Base-by-base conservation (phyloP, 2,329 filamentous ascomycete species). In the Aureobasidium musti region DNA sequence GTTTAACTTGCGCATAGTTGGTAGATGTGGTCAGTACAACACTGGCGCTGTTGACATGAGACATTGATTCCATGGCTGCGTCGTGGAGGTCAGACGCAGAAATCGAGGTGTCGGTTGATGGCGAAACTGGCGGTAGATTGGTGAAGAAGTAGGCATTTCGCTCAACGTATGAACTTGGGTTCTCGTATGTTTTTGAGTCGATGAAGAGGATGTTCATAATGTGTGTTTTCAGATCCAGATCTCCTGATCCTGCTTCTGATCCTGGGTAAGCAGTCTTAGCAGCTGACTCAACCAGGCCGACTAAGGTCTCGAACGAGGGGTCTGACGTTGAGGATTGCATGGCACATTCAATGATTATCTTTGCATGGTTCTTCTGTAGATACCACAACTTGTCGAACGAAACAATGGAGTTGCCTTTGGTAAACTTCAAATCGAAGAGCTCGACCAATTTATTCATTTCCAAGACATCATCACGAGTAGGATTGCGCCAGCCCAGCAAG, bases 381-480 rank as follows among this genome's bases (percentile, higher is more conserved):
- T 88, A 91, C 72, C 86, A 84, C 19, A 98, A 83, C 75, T 98
- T 99, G 57, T 88, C 86, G 60, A 89, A 85, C 23, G 90, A 87
- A 21, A 97, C 91, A 17, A 90, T 89, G 7, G 93, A 91, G 75
- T 97, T 93, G 11, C 94, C 94, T 72, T 90, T 91, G 3, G 92
- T 98, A 78, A 97, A 96, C 74, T 92, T 92, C 70, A 96, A 83
- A 53, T 88, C 87, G 75, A 97, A 94, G 85, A 87, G 87, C 21
- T 88, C 76, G 52, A 91, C 83, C 63, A 99, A 84, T 11, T 92
- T 85, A 0, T 87, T 75, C 67, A 97, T 79, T 28, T 83, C 84
- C 79, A 94, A 87, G 23, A 92, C 80, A 73, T 96, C 90, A n/a
- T 83, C 84, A 59, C 84, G 86, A 67, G 83, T 77, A 30, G 81